Base-by-base conservation (phyloP, 257 asterid genomes). In the Fraxinus americana region DNA sequence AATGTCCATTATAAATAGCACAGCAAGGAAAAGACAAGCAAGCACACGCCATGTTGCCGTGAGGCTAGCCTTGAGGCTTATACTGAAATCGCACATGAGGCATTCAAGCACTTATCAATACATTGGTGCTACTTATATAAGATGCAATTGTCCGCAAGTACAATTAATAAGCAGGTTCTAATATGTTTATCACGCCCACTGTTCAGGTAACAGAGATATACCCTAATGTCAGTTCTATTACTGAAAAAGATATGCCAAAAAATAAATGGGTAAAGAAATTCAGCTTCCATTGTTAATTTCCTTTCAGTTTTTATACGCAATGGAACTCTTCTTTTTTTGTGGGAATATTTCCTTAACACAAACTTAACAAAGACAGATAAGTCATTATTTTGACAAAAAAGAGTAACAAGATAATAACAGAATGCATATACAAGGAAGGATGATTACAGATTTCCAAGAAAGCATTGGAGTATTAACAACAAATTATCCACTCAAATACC, bases 381-480 rank as follows among this genome's bases (percentile, higher is more conserved):
- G 59, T 16, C 21, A 48, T 48, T 14, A 5, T 48, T 48, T 48
- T 16, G 59, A 14, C 59, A 48, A 48, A 48, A 48, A 14, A 48
- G 7, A 16, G 2, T 1, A 48, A 16, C 8, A 16, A 48, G 59
- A 48, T 16, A 16, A 48, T 48, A 48, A 16, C 7, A 48, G 59
- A 48, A 48, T 0, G 7, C 7, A 16, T 14, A 48, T 16, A 48
- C 2, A 54, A 27, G 45, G 13, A 39, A 41, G 50, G 76, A 66
- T 29, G 70, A 19, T 67, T 36, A 66, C 29, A 38, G 38, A 48
- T 70, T 79, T 48, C 67, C 76, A 70, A 23, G 72, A 41, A 7
- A 75, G 69, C 23, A 61, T 25, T 79, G 36, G 57, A 41, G 32
- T 30, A 67, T 79, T 35, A 54, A 25, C 25, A 82, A 76, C 45